Conservation (phyloP, 2,329 filamentous ascomycete genomes). For the Sclerotinia trifoliorum region DNA sequence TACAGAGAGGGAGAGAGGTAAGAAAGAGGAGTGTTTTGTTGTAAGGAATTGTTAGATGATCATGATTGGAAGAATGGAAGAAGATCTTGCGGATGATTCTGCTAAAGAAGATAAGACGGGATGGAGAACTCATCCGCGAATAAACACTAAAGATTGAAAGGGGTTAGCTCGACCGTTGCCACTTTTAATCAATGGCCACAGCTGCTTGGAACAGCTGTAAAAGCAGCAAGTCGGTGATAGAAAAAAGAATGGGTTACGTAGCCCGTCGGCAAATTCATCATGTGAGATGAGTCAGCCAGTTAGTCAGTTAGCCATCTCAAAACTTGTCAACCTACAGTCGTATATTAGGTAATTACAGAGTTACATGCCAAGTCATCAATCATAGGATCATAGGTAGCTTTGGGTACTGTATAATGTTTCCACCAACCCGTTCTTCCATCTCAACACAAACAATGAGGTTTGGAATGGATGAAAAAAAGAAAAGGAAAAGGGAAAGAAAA, state of each 20-base stretch:
- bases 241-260: conserved; percentile 6
- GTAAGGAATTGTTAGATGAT: background rate
- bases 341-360: too few species aligned
- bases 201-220: background rate
- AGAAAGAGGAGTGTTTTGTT: background rate
- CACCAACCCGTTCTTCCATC: background rate
- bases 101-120: background rate
- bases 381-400: background rate
- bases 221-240: conserved; percentile 4
- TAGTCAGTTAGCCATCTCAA: background rate
- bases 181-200: background rate
- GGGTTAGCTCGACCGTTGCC: background rate
- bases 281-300: conserved; percentile 4
- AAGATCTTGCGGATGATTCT: background rate
- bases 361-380: background rate
- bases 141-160: background rate
- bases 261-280: conserved; percentile 6
- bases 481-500: too few species aligned
- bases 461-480: background rate
- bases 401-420: background rate
- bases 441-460: background rate
- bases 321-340: background rate
- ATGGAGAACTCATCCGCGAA: conserved; percentile 9
- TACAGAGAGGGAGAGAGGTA: background rate
- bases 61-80: conserved; percentile 9